Evolutionary conservation across 495 filamentous ascomycete species (phyloP), one percentile per base, ranked within the genome.

Genomic region (Clavariopsis aquatica): DNA sequence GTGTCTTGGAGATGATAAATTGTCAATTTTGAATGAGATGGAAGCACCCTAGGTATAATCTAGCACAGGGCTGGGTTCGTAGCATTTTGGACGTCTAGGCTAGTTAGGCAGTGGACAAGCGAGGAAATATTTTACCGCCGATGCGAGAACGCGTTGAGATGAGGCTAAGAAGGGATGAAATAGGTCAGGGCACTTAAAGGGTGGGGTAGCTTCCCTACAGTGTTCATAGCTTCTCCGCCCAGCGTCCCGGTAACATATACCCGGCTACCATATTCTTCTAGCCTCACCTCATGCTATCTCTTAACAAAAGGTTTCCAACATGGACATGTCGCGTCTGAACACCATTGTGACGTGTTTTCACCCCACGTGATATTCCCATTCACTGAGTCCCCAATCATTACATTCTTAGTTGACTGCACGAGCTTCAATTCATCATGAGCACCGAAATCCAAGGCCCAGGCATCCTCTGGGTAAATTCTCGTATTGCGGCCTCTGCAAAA

Each of bases 381-480:
- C 43, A 51, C 45, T 54, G 10, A 24, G 27, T 56, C 20, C 31
- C 19, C 54, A 31, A 45, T 2, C 13, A n/a, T n/a, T n/a, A n/a
- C n/a, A n/a, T n/a, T n/a, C 36, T 10, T 22, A 29, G 6, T 51
- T 45, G 31, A 22, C 24, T 12, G 2, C 38, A 23, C 4, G 1
- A 6, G 1, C 19, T 2, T 31, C 38, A 27, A 24, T 12, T 24
- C 60, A 63, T 12, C 29, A 69, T 69, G 66, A 17, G 54, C 19
- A n/a, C 47, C 24, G 49, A 47, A 49, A 66, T 69, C 51, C 62
- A 65, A 52, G 67, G 67, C 36, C 60, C 53, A 0, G 67, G 67
- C 28, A 57, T 69, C 24, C 67, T 69, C 49, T 69, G 52, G 52
- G 67, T 69, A 26, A 60, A 26, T 20, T 49, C 49, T 20, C 24